A percentile compares a stretch with the other conserved stretches of the same genome.
Evolutionary conservation across 1,284 basidiomycete genomes (phyloP).

Genomic region (Moniliophthora roreri): DNA sequence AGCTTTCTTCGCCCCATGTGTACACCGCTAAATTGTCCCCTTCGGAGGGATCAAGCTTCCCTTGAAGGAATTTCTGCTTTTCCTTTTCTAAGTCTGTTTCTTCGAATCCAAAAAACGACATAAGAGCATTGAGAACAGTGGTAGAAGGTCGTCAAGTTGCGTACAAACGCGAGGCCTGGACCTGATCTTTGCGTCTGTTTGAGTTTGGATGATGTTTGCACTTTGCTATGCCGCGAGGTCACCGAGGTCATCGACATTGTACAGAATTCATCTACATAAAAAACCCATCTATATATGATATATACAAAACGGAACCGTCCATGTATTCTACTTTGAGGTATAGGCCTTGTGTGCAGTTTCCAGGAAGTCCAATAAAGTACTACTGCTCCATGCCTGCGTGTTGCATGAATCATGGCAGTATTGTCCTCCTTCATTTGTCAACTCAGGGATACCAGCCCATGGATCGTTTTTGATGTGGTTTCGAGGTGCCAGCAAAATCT

Average conservation of each 20-base stretch:
- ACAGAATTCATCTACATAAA: too few relatives aligned
- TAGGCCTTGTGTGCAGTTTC: constrained; percentile 60
- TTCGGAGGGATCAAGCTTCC: constrained; percentile 41
- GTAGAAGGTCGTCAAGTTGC: neutral
- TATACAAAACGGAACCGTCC: neutral
- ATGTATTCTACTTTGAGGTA: neutral
- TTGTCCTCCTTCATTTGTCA: constrained; percentile 82
- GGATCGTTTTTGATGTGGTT: constrained; percentile 75
- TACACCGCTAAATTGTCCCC: constrained; percentile 83
- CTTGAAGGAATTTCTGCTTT: constrained; percentile 52
- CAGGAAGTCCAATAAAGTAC: constrained; percentile 85
- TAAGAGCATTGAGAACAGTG: constrained; percentile 34
- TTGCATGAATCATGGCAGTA: constrained; percentile 86
- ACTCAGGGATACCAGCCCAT: constrained; percentile 91
- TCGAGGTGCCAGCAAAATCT: constrained; percentile 67
- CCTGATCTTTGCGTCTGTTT: neutral
- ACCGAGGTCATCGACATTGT: too few relatives aligned
- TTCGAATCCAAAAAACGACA: constrained; percentile 84
- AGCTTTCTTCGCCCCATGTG: constrained; percentile 88
- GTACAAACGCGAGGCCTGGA: neutral
- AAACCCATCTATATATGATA: too few relatives aligned
- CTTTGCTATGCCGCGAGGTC: too few relatives aligned
- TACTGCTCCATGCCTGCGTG: constrained; percentile 92
- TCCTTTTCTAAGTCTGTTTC: constrained; percentile 63
- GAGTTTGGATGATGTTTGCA: too few relatives aligned